These are phyloP conservation scores for Penicillium expansum DNA, from an alignment of 2,329 filamentous ascomycete genomes.

Conservation along the genomic window DNA sequence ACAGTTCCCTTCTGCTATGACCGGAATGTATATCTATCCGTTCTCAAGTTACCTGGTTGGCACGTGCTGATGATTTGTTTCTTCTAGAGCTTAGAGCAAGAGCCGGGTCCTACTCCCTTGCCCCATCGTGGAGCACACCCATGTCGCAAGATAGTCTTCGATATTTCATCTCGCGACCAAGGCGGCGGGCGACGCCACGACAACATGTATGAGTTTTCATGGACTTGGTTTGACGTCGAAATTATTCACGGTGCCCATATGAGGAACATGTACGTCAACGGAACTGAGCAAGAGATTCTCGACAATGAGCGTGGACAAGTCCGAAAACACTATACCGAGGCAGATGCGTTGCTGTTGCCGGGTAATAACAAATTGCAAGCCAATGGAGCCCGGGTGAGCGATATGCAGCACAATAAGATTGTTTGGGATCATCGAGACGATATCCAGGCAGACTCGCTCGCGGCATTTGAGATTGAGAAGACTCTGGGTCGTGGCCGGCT, in stretches of 20 bases:
- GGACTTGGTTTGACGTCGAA: slow-evolving; percentile 42
- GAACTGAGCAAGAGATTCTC: slow-evolving; percentile 15
- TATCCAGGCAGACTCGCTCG: slow-evolving; percentile 29
- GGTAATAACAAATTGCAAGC: slow-evolving; percentile 30
- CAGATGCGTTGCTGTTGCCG: slow-evolving; percentile 31
- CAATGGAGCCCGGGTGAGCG: slow-evolving; percentile 25
- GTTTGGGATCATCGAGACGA: slow-evolving; percentile 38
- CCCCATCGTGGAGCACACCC: slow-evolving; percentile 37
- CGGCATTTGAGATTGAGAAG: slow-evolving; percentile 33
- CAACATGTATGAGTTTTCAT: slow-evolving; percentile 33
- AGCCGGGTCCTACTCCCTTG: slow-evolving; percentile 23
- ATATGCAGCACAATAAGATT: slow-evolving; percentile 27
- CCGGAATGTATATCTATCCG: slow-evolving; percentile 23
- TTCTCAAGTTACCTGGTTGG: slow-evolving; percentile 4
- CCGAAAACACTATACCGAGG: slow-evolving; percentile 18
- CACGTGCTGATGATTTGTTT: background rate
- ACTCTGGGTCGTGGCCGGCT: slow-evolving; percentile 33
- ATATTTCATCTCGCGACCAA: slow-evolving; percentile 38
- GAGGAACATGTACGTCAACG: slow-evolving; percentile 18
- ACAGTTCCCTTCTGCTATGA: slow-evolving; percentile 40
- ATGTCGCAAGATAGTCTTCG: slow-evolving; percentile 41
- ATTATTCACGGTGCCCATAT: slow-evolving; percentile 28
- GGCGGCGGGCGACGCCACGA: slow-evolving; percentile 22
- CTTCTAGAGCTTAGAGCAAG: slow-evolving; percentile 16
- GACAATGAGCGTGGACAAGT: slow-evolving; percentile 15